phyloP scores from a whole-genome alignment of 441 rosid genomes.

The Brassica balearica region DNA sequence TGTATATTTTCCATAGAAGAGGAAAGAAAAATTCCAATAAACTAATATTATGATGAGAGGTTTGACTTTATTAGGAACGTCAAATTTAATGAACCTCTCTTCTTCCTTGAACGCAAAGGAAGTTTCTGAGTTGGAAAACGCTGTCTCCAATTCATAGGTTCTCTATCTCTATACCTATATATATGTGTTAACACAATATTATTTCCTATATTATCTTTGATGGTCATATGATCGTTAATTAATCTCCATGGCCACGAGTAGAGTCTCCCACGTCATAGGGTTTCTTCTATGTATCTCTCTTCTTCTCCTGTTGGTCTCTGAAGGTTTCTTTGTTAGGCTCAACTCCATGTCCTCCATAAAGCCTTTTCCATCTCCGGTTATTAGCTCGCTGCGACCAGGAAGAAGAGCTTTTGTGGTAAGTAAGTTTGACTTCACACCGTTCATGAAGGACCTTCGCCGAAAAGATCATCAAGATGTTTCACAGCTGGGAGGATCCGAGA shows the following conservation, averaged over 20 bases:
- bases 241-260: conserved; percentile 32
- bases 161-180: conserved; percentile 8
- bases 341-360: neutral
- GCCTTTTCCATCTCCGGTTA: conserved; percentile 13
- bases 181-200: neutral
- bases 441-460: conserved; percentile 37
- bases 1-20: neutral
- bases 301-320: conserved; percentile 31
- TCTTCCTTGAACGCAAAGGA: conserved; percentile 81
- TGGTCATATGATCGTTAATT: conserved; percentile 27
- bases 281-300: conserved; percentile 30
- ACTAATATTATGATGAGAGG: conserved; percentile 25
- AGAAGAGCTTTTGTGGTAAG: conserved; percentile 44
- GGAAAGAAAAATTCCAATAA: neutral
- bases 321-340: neutral
- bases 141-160: conserved; percentile 38
- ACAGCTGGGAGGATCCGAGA: conserved; percentile 39
- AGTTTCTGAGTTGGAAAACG: conserved; percentile 60
- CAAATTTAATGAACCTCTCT: conserved; percentile 41
- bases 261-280: conserved; percentile 26
- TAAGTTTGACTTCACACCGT: conserved; percentile 57
- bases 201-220: neutral
- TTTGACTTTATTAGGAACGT: conserved; percentile 58
- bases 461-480: conserved; percentile 19
- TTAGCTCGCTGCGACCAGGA: conserved; percentile 30